A percentile compares a stretch with the other conserved stretches of the same genome.
Evolutionary conservation across 441 rosid species (phyloP).

Genomic region (Arabidopsis hybrid): DNA sequence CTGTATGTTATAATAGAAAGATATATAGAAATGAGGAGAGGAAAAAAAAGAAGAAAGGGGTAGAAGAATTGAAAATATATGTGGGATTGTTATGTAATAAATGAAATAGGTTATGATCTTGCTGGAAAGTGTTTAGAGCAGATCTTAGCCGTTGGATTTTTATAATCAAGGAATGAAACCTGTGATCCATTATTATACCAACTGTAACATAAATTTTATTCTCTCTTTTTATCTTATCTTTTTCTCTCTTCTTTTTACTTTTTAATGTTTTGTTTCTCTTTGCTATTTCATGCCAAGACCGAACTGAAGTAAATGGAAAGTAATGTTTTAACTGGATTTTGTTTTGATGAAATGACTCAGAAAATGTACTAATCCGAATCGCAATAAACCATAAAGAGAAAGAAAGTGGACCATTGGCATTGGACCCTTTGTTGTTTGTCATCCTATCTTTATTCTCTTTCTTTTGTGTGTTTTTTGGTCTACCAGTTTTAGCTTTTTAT

Average conservation of each 20-base stretch:
- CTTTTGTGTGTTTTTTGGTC: background rate
- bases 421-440: background rate
- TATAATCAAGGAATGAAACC: conserved; percentile 43
- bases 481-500: conserved; percentile 2
- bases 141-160: conserved; percentile 44
- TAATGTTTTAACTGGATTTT: background rate
- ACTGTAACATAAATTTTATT: conserved; percentile 38
- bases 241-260: background rate
- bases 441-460: too few species aligned
- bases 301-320: background rate
- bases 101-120: conserved; percentile 32
- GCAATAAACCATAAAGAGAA: conserved; percentile 21
- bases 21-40: conserved; percentile 21
- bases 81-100: conserved; percentile 37
- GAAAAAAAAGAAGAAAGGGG: conserved; percentile 11
- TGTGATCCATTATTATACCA: conserved; percentile 37
- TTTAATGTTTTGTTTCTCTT: background rate
- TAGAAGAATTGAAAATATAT: conserved; percentile 33
- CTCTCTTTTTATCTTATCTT: background rate
- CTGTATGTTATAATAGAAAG: conserved; percentile 39
- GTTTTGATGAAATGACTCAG: background rate
- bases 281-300: conserved; percentile 10
- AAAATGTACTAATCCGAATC: conserved; percentile 1
- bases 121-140: conserved; percentile 45
- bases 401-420: conserved; percentile 27